These are phyloP conservation scores for Pseudocercospora fuligena DNA, from an alignment of 2,329 filamentous ascomycete species.

Conservation along the genomic window DNA sequence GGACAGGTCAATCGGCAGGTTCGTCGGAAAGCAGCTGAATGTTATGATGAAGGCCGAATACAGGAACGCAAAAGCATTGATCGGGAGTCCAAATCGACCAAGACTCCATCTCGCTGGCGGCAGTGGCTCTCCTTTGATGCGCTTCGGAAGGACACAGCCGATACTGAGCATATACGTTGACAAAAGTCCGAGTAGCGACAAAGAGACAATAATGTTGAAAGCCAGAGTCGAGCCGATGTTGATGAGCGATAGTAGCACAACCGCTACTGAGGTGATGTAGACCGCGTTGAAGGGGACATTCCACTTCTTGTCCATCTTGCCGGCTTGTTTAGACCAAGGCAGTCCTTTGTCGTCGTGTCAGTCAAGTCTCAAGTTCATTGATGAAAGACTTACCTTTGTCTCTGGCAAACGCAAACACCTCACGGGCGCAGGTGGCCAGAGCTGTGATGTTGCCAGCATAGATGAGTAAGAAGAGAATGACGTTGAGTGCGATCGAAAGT, in stretches of 20 bases:
- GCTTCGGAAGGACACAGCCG: constrained; percentile 39
- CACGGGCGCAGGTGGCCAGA: constrained; percentile 51
- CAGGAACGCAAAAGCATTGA: constrained; percentile 38
- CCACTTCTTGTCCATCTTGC: constrained; percentile 36
- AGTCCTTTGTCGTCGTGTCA: constrained; percentile 34
- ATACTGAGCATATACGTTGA: constrained; percentile 45
- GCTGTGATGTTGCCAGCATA: constrained; percentile 35
- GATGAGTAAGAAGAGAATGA: constrained; percentile 35
- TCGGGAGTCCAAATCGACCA: constrained; percentile 32
- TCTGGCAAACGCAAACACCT: constrained; percentile 50
- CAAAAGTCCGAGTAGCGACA: constrained; percentile 42
- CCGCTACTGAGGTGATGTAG: constrained; percentile 38
- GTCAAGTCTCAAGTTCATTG: constrained; percentile 31
- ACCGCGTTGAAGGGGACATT: constrained; percentile 44
- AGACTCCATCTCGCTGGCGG: constrained; percentile 37
- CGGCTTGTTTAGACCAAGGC: constrained; percentile 40
- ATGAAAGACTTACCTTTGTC: constrained; percentile 37
- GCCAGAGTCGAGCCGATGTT: constrained; percentile 43
- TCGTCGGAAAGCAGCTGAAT: constrained; percentile 39
- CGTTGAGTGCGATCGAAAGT: constrained; percentile 33
- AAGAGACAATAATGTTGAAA: constrained; percentile 45
- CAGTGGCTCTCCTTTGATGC: constrained; percentile 31
- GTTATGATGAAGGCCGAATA: constrained; percentile 39
- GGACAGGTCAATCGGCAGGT: constrained; percentile 32
- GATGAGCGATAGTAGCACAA: constrained; percentile 42